Conservation (phyloP, 2,329 filamentous ascomycete species). For the Phyllosticta paracitricarpa region DNA sequence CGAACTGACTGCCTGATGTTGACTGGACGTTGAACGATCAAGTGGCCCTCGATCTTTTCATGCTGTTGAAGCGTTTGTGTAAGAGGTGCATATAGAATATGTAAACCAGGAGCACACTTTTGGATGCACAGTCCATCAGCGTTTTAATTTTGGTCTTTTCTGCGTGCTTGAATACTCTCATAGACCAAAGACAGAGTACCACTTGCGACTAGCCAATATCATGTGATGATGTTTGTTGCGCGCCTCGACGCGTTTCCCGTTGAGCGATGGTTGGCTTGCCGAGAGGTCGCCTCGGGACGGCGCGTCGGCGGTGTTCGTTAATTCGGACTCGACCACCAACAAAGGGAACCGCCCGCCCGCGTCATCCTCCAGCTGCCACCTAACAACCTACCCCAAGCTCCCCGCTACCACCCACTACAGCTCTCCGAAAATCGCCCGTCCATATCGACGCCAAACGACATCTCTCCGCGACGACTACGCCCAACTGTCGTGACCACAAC, state of each 20-base stretch:
- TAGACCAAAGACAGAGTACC: not conserved
- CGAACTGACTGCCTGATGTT: slow-evolving; percentile 49
- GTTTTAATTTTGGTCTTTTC: not conserved
- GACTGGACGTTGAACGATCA: not conserved
- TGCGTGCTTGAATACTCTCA: not conserved
- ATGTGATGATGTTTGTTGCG: not conserved
- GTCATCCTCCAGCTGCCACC: not conserved
- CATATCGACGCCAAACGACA: not conserved
- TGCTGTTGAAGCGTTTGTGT: not conserved
- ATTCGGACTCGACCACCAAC: not conserved
- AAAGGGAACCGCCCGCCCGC: not conserved
- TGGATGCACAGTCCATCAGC: not conserved
- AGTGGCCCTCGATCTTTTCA: not conserved
- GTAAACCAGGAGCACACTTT: not conserved
- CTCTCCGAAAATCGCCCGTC: not conserved
- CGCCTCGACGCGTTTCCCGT: not conserved
- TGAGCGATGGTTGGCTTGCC: not conserved
- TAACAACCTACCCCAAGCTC: not conserved
- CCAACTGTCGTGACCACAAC: not conserved
- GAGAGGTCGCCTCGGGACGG: not conserved
- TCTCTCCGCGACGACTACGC: not conserved
- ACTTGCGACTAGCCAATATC: not conserved
- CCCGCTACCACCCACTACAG: not conserved
- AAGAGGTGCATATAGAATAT: not conserved
- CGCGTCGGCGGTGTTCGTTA: not conserved